Base-by-base conservation (phyloP, 441 rosid genomes). In the Corymbia calophylla region DNA sequence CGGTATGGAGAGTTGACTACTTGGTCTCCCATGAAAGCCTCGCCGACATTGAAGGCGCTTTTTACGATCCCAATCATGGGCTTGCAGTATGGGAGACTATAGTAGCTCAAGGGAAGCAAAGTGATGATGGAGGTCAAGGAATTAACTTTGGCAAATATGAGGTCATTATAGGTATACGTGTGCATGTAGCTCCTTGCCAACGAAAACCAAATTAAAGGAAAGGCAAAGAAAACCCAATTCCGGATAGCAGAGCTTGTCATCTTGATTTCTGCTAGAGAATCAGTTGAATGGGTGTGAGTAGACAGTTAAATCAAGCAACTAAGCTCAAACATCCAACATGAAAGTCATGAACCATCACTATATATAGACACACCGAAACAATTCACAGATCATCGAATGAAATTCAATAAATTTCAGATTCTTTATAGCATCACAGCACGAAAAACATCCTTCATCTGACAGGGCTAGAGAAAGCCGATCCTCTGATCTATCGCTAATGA, bases 1-100 rank as follows among this genome's bases (percentile, higher is more conserved):
- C 48, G 81, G 58, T 90, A 90, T 21, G 87, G 89, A 32, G 91
- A 90, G 81, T 90, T 87, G 29, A 55, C 82, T 8, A 90, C 80
- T 51, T 90, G 91, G 56, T 90, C 91, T 87, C 91, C 91, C 89
- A 81, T 87, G 13, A 87, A 89, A 32, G 64, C 87, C 56, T 32
- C 87, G 12, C 91, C 91, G 13, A 90, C 87, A 80, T 80, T 90
- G 58, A 35, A 48, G 23, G 73, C 89, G 27, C 91, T 60, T 58
- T 62, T 18, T 68, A 62, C 51, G 86, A 90, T 35, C 7, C 89
- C 89, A 1, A 15, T 12, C 2, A 11, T 2, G 14, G 91, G 91
- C 84, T 56, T 77, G 58, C 91, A 90, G 87, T 60, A 90, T 21
- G 91, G 91, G 29, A 90, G 89, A 55, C 82, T 60, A 32, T 90